Evolutionary conservation across 2,329 filamentous ascomycete species (phyloP), one percentile per base, ranked within the genome.

Genomic region (Apiospora koreana): DNA sequence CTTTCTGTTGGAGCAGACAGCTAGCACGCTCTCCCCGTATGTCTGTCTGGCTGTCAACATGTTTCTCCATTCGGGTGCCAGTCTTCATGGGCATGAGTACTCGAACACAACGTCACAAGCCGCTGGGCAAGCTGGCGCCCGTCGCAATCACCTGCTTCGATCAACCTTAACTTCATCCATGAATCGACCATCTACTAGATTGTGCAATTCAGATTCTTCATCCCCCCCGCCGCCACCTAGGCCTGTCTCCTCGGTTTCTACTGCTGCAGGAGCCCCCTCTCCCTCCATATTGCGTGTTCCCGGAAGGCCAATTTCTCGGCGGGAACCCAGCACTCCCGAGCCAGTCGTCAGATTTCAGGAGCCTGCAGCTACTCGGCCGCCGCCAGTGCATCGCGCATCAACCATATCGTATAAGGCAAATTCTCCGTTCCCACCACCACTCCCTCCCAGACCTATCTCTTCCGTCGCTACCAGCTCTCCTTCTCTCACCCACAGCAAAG

Each of bases 11-110:
- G 64, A 64, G 25, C 64, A 69, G 42, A 25, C 66, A 28, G 42
- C 28, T 41, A 43, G 43, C 45, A 18, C 43, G 16, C 65, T n/a
- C 5, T 35, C 41, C 21, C 23, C 65, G 21, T 31, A 21, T 58
- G 50, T 14, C 38, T n/a, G 23, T 16, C 16, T 28, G 31, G 28
- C 31, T 28, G 65, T 71, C 76, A 80, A 72, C 73, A 90, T 90
- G 88, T 88, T 90, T 76, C 80, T 90, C 43, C 88, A 90, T 75
- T 83, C 87, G 23, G 88, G 87, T 64, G 88, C 88, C 67, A 86
- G 87, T 79, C 82, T 90, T 25, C 87, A 90, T 76, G 88, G 87
- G 77, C 88, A 89, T 76, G 87, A 89, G 76, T 89, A 87, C 75
- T 88, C 87, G 18, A 68, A 48, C 41, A 79, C 79, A 70, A 76